Evolutionary conservation across 495 filamentous ascomycete species (phyloP).

Genomic region (Aspergillus nidulans): DNA sequence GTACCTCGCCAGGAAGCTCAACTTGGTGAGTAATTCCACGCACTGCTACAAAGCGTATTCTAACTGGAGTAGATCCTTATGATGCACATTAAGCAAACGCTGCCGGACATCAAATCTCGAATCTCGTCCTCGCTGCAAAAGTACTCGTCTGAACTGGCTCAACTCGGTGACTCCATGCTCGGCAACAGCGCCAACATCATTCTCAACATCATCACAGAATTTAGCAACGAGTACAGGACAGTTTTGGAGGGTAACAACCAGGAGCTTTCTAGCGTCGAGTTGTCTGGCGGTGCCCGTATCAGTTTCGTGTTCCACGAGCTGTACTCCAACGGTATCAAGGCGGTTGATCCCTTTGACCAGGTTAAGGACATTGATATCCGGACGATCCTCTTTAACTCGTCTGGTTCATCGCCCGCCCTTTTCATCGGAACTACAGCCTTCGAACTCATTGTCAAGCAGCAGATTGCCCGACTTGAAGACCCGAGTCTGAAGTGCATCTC

Average conservation of each 20-base stretch:
- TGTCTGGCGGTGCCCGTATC: conserved; percentile 96
- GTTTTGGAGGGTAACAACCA: conserved; percentile 95
- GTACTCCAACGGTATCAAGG: conserved; percentile 97
- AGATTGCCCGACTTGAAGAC: conserved; percentile 95
- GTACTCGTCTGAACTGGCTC: conserved; percentile 74
- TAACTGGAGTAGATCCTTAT: conserved; percentile 70
- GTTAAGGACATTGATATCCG: conserved; percentile 98
- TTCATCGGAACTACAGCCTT: conserved; percentile 98
- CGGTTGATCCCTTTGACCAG: conserved; percentile 94
- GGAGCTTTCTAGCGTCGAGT: conserved; percentile 87
- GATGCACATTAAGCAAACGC: conserved; percentile 99
- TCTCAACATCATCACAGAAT: conserved; percentile 97
- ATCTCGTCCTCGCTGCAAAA: conserved; percentile 91
- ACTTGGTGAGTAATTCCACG: conserved; percentile 55
- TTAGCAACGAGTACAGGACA: conserved; percentile 93
- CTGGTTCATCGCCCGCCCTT: conserved; percentile 91
- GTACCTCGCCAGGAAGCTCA: conserved; percentile 93
- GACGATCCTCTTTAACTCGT: conserved; percentile 96
- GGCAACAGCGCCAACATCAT: conserved; percentile 96
- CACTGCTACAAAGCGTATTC: not conserved
- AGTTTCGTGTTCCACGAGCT: conserved; percentile 99
- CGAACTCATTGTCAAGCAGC: conserved; percentile 96
- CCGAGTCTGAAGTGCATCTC: conserved; percentile 95
- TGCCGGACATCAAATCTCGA: conserved; percentile 96
- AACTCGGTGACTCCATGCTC: conserved; percentile 90